Base-by-base conservation (phyloP, 257 asterid genomes). In the Solanum sejunctum region DNA sequence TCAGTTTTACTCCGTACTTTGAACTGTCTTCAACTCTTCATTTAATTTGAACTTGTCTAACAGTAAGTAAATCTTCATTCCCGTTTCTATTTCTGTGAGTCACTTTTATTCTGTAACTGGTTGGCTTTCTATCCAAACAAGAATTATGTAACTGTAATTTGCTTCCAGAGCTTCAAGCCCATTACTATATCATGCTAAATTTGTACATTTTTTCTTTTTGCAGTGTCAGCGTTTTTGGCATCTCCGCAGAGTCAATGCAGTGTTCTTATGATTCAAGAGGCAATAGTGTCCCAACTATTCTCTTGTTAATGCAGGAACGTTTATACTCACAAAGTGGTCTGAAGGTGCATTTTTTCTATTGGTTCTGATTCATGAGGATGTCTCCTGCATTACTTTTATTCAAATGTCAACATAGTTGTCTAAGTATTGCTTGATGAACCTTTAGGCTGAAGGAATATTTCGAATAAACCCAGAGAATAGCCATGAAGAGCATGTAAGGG, bases 161-260 rank as follows among this genome's bases (percentile, higher is more conserved):
- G 61, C 82, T 23, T 75, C 82, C 61, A 52, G 39, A 45, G n/a
- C 9, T 78, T 78, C 63, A 26, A 78, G 82, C 64, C 52, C n/a
- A 26, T 23, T 26, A 51, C 51, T 78, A 23, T 78, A 23, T 75
- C 39, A 21, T 83, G 80, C 86, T 84, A 15, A 85, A 55, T 81
- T 83, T 85, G 18, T 51, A 45, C 26, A 78, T 73, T 58, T 61
- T 32, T 57, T 84, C 11, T 55, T 83, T 36, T 51, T 87, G 90
- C 91, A 97, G 99, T 83, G 92, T 91, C 12, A 97, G 97, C 83
- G 99, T 97, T 72, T 97, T 97, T 52, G 99, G 99, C 10, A 98
- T 97, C 85, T 97, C 99, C 1, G 95, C 99, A 2, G 98, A 97
- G 18, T 95, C 99, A 6, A 97, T 97, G 99, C 99, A 97, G 87